phyloP scores from a whole-genome alignment of 2,329 filamentous ascomycete genomes.

The Shiraia sp. region DNA sequence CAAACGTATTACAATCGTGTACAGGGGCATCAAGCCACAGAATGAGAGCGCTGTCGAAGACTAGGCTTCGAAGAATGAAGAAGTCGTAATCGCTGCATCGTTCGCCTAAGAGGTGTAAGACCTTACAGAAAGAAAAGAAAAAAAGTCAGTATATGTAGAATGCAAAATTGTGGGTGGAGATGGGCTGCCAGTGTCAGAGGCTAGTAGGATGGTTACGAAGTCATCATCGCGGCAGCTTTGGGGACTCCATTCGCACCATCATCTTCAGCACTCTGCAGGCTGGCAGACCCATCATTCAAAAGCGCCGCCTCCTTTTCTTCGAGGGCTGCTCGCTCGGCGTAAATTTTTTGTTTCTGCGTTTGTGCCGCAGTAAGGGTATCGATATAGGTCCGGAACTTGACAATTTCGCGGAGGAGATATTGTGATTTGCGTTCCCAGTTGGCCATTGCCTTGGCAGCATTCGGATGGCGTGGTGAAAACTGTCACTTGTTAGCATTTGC shows the following conservation, averaged over 20 bases:
- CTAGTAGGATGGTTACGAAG: slow-evolving; percentile 3
- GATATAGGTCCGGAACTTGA: slow-evolving; percentile 95
- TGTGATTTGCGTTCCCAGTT: slow-evolving; percentile 98
- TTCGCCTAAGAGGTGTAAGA: slow-evolving; percentile 41
- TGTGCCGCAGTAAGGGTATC: slow-evolving; percentile 78
- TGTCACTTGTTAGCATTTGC: slow-evolving; percentile 31
- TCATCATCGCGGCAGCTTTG: slow-evolving; percentile 11
- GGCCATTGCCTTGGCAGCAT: slow-evolving; percentile 80
- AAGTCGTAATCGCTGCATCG: slow-evolving; percentile 38
- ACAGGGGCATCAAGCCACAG: slow-evolving; percentile 28
- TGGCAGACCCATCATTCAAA: slow-evolving; percentile 12
- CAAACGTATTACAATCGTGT: slow-evolving; percentile 25
- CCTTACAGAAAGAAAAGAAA: slow-evolving; percentile 28
- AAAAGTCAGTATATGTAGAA: slow-evolving; percentile 33
- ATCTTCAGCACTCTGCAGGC: slow-evolving; percentile 20
- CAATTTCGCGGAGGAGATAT: slow-evolving; percentile 88
- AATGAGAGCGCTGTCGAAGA: slow-evolving; percentile 31
- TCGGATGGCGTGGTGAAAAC: slow-evolving; percentile 83
- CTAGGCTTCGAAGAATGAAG: slow-evolving; percentile 40
- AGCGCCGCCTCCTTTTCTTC: slow-evolving; percentile 20
- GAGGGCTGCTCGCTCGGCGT: slow-evolving; percentile 48
- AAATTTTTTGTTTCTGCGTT: slow-evolving; percentile 70
- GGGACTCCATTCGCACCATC: slow-evolving; percentile 41
- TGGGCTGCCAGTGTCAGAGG: slow-evolving; percentile 7
- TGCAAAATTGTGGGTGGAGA: slow-evolving; percentile 11